phyloP scores from a whole-genome alignment of 345 rosid genomes.

The Durio zibethinus region DNA sequence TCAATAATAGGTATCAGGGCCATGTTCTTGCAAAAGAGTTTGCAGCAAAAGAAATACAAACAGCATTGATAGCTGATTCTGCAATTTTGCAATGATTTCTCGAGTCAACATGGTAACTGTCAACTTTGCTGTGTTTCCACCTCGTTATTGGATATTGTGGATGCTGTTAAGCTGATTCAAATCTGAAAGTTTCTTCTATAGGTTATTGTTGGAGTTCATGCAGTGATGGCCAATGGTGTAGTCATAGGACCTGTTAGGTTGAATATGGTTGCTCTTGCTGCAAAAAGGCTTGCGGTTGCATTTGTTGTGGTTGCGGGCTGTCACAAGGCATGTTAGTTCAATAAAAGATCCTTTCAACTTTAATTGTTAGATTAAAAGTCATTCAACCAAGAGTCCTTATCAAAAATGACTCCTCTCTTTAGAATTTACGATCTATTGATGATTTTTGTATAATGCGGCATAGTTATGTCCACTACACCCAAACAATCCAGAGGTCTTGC shows the following conservation, averaged over 20 bases:
- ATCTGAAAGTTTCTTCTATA: conserved; percentile 14
- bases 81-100: conserved; percentile 57
- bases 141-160: not conserved
- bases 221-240: conserved; percentile 50
- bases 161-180: not conserved
- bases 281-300: conserved; percentile 41
- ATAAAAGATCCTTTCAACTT: not conserved
- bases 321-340: conserved; percentile 33
- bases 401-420: not conserved
- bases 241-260: conserved; percentile 39
- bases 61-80: conserved; percentile 54
- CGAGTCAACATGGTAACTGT: conserved; percentile 48
- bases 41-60: conserved; percentile 44
- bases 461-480: too few relatives aligned
- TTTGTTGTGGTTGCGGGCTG: conserved; percentile 42
- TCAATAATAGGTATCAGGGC: conserved; percentile 47
- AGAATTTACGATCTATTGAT: not conserved
- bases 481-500: conserved; percentile 35
- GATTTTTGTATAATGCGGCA: too few relatives aligned
- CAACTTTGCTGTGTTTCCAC: not conserved
- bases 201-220: conserved; percentile 46
- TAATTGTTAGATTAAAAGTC: too few relatives aligned
- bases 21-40: conserved; percentile 55
- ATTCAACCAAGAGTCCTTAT: not conserved
- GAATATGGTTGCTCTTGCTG: conserved; percentile 48